Conservation (phyloP, 371 early-diverging fungal genomes). For the Vairimorpha apis region DNA sequence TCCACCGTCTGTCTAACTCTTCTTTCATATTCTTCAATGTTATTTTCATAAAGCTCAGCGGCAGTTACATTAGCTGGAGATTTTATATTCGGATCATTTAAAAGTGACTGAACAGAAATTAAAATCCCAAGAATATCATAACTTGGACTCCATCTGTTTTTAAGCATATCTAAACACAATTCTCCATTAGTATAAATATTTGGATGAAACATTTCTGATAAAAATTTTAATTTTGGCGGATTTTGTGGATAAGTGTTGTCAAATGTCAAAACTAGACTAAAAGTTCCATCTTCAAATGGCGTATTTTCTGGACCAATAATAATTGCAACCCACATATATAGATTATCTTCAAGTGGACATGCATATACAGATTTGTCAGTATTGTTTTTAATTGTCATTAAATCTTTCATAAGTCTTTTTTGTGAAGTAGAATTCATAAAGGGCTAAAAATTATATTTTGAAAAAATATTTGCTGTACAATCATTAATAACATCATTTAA, state of each 20-base stretch:
- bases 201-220: constrained; percentile 94
- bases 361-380: constrained; percentile 64
- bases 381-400: constrained; percentile 88
- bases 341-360: constrained; percentile 56
- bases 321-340: constrained; percentile 84
- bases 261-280: constrained; percentile 85
- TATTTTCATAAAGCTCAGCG: constrained; percentile 80
- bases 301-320: constrained; percentile 94
- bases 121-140: constrained; percentile 88
- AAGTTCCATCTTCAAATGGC: constrained; percentile 96
- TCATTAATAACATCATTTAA: constrained; percentile 51
- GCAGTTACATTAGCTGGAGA: constrained; percentile 96
- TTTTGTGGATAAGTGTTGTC: constrained; percentile 94
- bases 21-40: constrained; percentile 79
- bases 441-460: constrained; percentile 6
- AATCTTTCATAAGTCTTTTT: constrained; percentile 71
- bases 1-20: constrained; percentile 85
- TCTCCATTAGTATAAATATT: constrained; percentile 96
- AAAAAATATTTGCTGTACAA: constrained; percentile 5
- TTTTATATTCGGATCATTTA: constrained; percentile 94
- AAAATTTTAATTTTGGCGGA: constrained; percentile 89
- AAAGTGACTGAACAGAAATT: constrained; percentile 85
- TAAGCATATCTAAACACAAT: constrained; percentile 88
- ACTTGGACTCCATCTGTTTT: constrained; percentile 87
- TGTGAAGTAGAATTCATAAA: constrained; percentile 67